Conservation (phyloP, 305 asterid genomes). For the Vinca major region DNA sequence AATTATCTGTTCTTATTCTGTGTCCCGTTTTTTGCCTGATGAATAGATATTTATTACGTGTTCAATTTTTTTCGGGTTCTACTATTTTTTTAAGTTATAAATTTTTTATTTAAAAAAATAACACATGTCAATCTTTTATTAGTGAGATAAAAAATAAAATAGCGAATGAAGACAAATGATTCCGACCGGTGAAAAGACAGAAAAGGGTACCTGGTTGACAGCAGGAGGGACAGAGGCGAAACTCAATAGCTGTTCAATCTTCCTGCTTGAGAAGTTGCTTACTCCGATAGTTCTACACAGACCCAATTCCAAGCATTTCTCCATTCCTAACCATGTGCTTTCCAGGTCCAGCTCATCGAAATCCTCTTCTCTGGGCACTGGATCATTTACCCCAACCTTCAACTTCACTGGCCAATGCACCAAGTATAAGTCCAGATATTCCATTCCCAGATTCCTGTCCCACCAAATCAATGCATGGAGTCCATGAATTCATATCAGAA, state of each 20-base stretch:
- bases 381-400: slow-evolving; percentile 51
- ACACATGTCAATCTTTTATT: no score
- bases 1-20: no score
- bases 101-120: no score
- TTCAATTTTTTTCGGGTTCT: no score
- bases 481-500: background rate
- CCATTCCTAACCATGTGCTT: slow-evolving; percentile 74
- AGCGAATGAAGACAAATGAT: no score
- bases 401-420: slow-evolving; percentile 85
- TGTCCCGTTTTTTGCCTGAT: no score
- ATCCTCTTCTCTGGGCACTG: slow-evolving; percentile 61
- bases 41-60: no score
- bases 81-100: no score
- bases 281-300: slow-evolving; percentile 70
- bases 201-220: slow-evolving; percentile 51
- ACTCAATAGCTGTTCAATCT: slow-evolving; percentile 36
- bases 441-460: slow-evolving; percentile 59
- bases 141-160: no score
- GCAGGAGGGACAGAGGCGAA: slow-evolving; percentile 52
- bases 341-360: slow-evolving; percentile 48
- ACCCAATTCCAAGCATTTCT: slow-evolving; percentile 61
- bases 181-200: no score
- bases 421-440: slow-evolving; percentile 66
- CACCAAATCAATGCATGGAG: background rate
- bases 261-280: slow-evolving; percentile 65